Evolutionary conservation across 1,139 yeast genomes (phyloP).

Genomic region (Debaryomyces sp.): DNA sequence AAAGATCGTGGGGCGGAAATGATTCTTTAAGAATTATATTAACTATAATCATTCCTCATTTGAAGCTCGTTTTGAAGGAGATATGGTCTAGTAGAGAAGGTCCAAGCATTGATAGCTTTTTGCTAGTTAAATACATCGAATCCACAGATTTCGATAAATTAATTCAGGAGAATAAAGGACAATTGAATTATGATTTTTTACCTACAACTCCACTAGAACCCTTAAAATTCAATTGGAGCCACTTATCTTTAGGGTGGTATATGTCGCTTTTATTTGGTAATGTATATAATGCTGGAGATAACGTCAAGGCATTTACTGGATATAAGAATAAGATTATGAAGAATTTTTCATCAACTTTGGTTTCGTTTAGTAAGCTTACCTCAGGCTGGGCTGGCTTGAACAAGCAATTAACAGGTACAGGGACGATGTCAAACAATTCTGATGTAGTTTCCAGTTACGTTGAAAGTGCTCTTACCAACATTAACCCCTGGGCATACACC

Average conservation of each 20-base stretch:
- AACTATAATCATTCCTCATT: constrained; percentile 42
- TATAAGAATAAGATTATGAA: constrained; percentile 33
- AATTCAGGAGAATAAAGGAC: constrained; percentile 20
- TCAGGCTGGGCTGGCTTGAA: constrained; percentile 41
- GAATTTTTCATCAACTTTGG: constrained; percentile 43
- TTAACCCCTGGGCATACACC: constrained; percentile 68
- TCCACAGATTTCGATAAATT: constrained; percentile 28
- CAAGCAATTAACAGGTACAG: constrained; percentile 15
- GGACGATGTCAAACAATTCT: constrained; percentile 11
- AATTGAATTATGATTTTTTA: constrained; percentile 35
- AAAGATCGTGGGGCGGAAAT: constrained; percentile 63
- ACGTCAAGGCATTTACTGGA: constrained; percentile 23
- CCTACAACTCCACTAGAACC: constrained; percentile 48
- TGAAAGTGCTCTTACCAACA: constrained; percentile 28
- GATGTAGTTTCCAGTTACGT: constrained; percentile 20
- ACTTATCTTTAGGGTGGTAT: constrained; percentile 76
- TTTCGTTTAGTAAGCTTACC: constrained; percentile 48
- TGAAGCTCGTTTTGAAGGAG: constrained; percentile 39
- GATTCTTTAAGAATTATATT: constrained; percentile 50
- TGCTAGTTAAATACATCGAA: constrained; percentile 45
- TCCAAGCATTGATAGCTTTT: constrained; percentile 30
- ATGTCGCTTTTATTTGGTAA: constrained; percentile 67
- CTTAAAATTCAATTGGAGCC: constrained; percentile 62
- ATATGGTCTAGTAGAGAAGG: constrained; percentile 32
- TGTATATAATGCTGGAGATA: constrained; percentile 52